These are phyloP conservation scores for Apiospora hydei DNA, from an alignment of 2,329 filamentous ascomycete genomes.

Conservation along the genomic window DNA sequence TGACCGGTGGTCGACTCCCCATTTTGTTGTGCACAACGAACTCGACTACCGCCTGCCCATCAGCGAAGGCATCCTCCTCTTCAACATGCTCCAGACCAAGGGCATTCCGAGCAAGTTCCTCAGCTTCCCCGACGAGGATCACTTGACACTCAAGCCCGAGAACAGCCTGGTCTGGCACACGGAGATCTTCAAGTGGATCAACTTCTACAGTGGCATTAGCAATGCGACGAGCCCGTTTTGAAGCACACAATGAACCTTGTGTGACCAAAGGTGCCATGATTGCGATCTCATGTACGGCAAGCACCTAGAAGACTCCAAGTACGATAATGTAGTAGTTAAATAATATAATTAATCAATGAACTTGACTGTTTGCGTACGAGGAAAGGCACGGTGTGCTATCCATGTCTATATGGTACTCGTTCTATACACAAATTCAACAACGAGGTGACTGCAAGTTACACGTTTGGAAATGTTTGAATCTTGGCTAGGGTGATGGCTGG, in stretches of 20 bases:
- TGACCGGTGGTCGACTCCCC: conserved; percentile 71
- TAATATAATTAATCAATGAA: neutral
- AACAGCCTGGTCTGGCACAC: conserved; percentile 74
- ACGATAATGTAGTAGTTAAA: neutral
- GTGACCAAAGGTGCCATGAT: neutral
- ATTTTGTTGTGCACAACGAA: conserved; percentile 74
- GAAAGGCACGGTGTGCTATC: neutral
- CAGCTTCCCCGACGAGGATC: conserved; percentile 76
- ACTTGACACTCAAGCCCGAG: conserved; percentile 74
- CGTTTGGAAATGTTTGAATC: too few relatives aligned
- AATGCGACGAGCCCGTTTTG: conserved; percentile 40
- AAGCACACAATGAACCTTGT: neutral
- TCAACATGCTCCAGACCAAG: conserved; percentile 71
- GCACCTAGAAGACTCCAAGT: neutral
- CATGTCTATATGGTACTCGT: neutral
- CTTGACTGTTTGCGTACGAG: neutral
- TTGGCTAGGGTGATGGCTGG: too few relatives aligned
- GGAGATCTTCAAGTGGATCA: conserved; percentile 73
- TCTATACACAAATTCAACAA: too few relatives aligned
- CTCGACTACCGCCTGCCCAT: conserved; percentile 73
- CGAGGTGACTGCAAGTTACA: too few relatives aligned
- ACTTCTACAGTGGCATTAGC: conserved; percentile 54
- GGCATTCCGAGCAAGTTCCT: conserved; percentile 72
- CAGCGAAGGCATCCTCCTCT: conserved; percentile 71
- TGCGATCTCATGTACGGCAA: neutral